Conservation (phyloP, 768 basidiomycete species). For the Agaricus sinodeliciosus region DNA sequence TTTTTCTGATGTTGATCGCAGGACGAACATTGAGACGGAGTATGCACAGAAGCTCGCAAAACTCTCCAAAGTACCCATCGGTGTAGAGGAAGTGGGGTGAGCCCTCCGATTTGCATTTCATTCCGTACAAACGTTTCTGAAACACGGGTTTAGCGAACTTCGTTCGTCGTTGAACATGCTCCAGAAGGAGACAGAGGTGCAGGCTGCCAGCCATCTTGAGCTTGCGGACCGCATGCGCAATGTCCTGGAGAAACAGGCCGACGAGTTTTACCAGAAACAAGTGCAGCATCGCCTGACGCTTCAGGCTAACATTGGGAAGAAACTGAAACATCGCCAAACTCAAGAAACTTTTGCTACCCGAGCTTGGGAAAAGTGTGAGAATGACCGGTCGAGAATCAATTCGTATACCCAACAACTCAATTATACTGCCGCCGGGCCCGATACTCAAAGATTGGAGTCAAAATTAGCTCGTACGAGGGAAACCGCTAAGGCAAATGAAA, state of each 20-base stretch:
- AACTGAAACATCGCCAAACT: constrained; percentile 78
- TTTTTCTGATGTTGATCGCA: constrained; percentile 22
- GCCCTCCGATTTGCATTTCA: constrained; percentile 14
- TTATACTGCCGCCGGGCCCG: constrained; percentile 72
- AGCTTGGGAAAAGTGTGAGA: constrained; percentile 86
- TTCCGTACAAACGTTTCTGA: background rate
- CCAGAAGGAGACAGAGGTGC: constrained; percentile 75
- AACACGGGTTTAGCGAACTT: constrained; percentile 53
- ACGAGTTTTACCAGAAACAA: constrained; percentile 57
- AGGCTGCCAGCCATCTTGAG: constrained; percentile 62
- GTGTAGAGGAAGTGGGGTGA: constrained; percentile 90
- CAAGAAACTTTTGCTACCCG: constrained; percentile 82
- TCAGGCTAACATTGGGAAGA: constrained; percentile 78
- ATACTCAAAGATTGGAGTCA: constrained; percentile 77
- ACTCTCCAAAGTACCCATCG: constrained; percentile 71
- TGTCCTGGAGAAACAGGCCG: constrained; percentile 61
- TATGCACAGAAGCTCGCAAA: constrained; percentile 78
- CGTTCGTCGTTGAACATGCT: constrained; percentile 76
- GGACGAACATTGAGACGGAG: constrained; percentile 89
- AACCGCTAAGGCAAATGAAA: constrained; percentile 86
- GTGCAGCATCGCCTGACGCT: constrained; percentile 60
- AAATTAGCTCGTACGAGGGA: constrained; percentile 82
- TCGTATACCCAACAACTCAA: constrained; percentile 82
- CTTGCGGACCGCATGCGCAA: constrained; percentile 68
- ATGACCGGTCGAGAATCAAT: constrained; percentile 83